Evolutionary conservation across 2,329 filamentous ascomycete species (phyloP), one percentile per base, ranked within the genome.

Genomic region (Neofusicoccum sp.): DNA sequence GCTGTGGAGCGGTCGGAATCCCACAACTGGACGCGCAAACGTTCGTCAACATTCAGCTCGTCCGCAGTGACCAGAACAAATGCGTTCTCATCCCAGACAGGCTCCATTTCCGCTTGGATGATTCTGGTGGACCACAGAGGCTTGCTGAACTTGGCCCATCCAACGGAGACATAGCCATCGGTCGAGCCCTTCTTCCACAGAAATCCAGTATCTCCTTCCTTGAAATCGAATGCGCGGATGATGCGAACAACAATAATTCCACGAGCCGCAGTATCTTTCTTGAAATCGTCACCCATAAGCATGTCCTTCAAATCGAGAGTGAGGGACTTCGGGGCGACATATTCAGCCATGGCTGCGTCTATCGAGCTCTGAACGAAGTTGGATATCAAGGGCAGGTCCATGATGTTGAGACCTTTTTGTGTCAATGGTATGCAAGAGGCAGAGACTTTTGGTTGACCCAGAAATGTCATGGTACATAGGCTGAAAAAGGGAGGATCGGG

Each of bases 81-180:
- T 28, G 84, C 84, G 56, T 86, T 89, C 72, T 93, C 90, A 37
- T 90, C 81, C 89, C 89, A 92, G 49, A 79, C 80, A 0, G 90
- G 90, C 34, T 89, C 79, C 79, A 90, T 88, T 50, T 91, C 87
- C 1, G 82, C 80, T 43, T 82, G 74, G 28, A 92, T 81, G 45
- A 92, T 83, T 54, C 89, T 83, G 0, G 89, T 92, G 59, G 82
- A 88, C 71, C 78, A 88, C 64, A 89, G 80, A 54, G 85, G 85
- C 69, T 89, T 90, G 59, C 89, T 89, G 71, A 92, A 92, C 71
- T 92, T 93, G 28, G 88, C 89, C 89, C 89, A 93, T 1, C 86
- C 88, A 6, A 91, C 86, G 1, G 87, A 87, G 14, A 91, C 84
- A 66, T 92, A 92, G 0, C 87, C 81, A 73, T 93, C 90, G 8